These are phyloP conservation scores for Paulownia fortunei DNA, from an alignment of 257 asterid genomes.

Conservation along the genomic window DNA sequence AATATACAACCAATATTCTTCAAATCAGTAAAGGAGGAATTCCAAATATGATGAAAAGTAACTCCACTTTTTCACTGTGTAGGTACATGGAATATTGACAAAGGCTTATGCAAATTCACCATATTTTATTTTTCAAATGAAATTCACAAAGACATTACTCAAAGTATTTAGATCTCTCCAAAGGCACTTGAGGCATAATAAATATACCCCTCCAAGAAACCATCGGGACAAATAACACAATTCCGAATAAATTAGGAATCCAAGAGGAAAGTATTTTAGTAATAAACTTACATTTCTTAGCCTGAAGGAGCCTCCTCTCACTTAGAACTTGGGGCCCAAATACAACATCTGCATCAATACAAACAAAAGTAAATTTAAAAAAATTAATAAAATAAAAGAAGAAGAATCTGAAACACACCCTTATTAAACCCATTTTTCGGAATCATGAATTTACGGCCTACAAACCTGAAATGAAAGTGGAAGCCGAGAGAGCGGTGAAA, in stretches of 20 bases:
- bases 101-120: background rate
- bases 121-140: background rate
- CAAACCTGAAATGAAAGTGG: slow-evolving; percentile 39
- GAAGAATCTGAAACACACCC: background rate
- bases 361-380: background rate
- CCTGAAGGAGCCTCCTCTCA: slow-evolving; percentile 51
- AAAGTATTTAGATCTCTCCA: too few relatives aligned
- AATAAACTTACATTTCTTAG: slow-evolving; percentile 32
- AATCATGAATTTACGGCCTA: background rate
- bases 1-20: too few relatives aligned
- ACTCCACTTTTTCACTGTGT: background rate
- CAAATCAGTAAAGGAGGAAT: too few relatives aligned
- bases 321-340: slow-evolving; percentile 26
- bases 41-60: too few relatives aligned
- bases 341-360: slow-evolving; percentile 36
- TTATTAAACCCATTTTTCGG: background rate
- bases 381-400: background rate
- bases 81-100: background rate
- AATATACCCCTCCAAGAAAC: background rate
- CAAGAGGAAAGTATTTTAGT: background rate
- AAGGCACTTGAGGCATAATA: too few relatives aligned
- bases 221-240: too few relatives aligned
- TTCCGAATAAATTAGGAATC: background rate
- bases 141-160: background rate
- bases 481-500: slow-evolving; percentile 24